These are phyloP conservation scores for Schwanniomyces sp. DNA, from an alignment of 805 yeast species.

Conservation along the genomic window DNA sequence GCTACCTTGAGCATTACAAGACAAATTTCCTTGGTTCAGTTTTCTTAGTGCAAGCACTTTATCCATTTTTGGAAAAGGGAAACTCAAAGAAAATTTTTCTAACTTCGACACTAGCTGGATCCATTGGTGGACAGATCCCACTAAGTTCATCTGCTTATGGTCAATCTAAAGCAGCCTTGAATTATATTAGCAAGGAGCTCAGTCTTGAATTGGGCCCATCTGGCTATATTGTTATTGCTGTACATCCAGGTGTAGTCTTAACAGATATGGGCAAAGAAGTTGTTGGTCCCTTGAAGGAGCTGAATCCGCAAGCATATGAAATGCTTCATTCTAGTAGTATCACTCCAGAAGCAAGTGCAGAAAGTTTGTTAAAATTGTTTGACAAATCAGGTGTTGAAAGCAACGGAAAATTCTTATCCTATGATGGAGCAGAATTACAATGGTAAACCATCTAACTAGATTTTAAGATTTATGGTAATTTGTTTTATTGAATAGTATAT, in stretches of 20 bases:
- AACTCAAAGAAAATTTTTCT: slow-evolving; percentile 25
- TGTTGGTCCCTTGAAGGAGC: neutral
- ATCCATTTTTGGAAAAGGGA: slow-evolving; percentile 21
- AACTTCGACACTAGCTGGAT: slow-evolving; percentile 26
- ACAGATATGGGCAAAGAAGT: slow-evolving; percentile 28
- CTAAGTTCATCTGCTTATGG: slow-evolving; percentile 22
- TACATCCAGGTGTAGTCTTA: slow-evolving; percentile 43
- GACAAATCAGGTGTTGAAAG: slow-evolving; percentile 4
- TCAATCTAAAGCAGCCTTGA: slow-evolving; percentile 37
- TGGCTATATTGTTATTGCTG: slow-evolving; percentile 24
- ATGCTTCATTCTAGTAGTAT: slow-evolving; percentile 1
- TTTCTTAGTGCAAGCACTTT: slow-evolving; percentile 23
- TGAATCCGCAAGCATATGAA: too few relatives aligned
- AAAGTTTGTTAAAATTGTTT: slow-evolving; percentile 5
- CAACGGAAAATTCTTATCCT: slow-evolving; percentile 12
- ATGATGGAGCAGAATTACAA: slow-evolving; percentile 9
- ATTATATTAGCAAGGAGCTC: slow-evolving; percentile 24
- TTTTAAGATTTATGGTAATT: too few relatives aligned
- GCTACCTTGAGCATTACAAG: slow-evolving; percentile 12
- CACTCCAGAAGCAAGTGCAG: slow-evolving; percentile 12
- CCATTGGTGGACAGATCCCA: slow-evolving; percentile 19
- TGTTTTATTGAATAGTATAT: too few relatives aligned
- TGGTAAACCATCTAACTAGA: neutral
- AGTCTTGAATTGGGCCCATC: slow-evolving; percentile 21
- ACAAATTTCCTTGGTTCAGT: slow-evolving; percentile 32